phyloP scores from a whole-genome alignment of 345 rosid genomes.

The Capsella bursapastoris region DNA sequence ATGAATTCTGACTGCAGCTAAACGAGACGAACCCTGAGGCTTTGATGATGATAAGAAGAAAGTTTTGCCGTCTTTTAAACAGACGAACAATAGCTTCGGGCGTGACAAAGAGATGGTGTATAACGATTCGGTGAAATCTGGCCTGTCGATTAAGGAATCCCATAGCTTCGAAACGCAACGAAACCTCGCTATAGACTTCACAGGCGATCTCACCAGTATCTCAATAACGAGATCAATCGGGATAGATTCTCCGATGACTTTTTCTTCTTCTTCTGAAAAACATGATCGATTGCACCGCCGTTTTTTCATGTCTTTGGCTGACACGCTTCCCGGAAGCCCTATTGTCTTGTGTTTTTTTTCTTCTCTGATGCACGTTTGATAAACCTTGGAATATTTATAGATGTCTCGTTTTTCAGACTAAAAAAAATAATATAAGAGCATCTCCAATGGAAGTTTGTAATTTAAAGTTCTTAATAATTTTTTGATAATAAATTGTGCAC shows the following conservation, averaged over 20 bases:
- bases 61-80: background rate
- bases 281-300: background rate
- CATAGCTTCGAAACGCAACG: conserved; percentile 18
- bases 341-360: background rate
- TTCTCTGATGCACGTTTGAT: too few species aligned
- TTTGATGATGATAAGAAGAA: conserved; percentile 18
- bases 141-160: background rate
- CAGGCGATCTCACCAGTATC: conserved; percentile 22
- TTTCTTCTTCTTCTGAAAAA: background rate
- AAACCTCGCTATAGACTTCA: background rate
- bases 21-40: background rate
- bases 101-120: conserved; percentile 1
- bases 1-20: background rate
- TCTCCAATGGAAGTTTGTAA: too few species aligned
- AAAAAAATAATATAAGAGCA: too few species aligned
- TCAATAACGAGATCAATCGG: conserved; percentile 10
- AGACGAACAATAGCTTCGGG: conserved; percentile 5
- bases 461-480: too few species aligned
- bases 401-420: too few species aligned
- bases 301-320: background rate
- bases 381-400: too few species aligned
- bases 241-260: background rate
- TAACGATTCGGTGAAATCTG: background rate
- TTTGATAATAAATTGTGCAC: too few species aligned
- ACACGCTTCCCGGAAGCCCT: background rate